Evolutionary conservation across 108 stramenopile species (phyloP), one percentile per base, ranked within the genome.

Genomic region (Skeletonema potamos): DNA sequence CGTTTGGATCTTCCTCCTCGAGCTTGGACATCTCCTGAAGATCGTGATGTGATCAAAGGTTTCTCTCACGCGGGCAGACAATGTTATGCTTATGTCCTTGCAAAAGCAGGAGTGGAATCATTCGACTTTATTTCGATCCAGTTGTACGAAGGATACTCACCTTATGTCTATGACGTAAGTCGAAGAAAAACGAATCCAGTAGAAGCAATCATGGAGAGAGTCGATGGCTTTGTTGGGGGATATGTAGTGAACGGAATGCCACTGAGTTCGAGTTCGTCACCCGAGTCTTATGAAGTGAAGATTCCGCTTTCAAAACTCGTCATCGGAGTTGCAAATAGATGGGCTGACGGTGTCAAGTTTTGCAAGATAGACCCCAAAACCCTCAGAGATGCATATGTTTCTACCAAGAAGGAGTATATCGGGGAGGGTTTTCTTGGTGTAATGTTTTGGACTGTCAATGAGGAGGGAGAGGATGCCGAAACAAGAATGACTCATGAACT

Each of bases 101-200:
- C 88, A 9, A 89, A 76, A 73, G 87, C 85, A 24, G 85, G 83
- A n/a, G 56, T 79, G 4, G 68, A 83, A 3, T 82, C 65, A 43
- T 86, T 96, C 66, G 92, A 96, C 69, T 86, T 88, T 62, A 66
- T 92, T 36, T 88, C 87, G 9, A 62, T 96, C 36, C 94, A 96
- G 59, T 79, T 96, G 26, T 96, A 96, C 65, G 94, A 96, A 77
- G 82, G 85, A 32, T 92, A 89, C 61, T 87, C 90, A 44, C 75
- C 81, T 17, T 89, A 88, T 30, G 82, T 78, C 26, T 77, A 92
- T 77, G 72, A 70, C 20, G 59, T 87, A 11, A 46, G 60, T 66
- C 24, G 61, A 27, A 39, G 15, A 58, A 29, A 62, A 22, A 13
- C 66, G 22, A 54, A 57, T 26, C 71, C 46, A 10, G 66, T 60